Conservation (phyloP, 495 filamentous ascomycete genomes). For the Collariella sp. region DNA sequence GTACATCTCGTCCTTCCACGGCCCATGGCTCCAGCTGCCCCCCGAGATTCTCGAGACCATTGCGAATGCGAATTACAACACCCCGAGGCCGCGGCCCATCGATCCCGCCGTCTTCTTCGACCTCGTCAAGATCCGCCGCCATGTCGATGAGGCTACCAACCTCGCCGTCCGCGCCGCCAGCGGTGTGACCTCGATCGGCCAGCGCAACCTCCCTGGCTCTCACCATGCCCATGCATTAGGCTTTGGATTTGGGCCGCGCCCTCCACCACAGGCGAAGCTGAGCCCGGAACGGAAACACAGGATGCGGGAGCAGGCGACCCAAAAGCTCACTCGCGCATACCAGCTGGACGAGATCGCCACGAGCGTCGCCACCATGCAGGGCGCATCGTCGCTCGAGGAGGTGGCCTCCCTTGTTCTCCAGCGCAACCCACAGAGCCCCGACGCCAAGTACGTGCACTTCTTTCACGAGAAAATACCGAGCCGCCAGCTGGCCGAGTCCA, state of each 20-base stretch:
- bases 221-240: conserved; percentile 51
- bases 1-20: conserved; percentile 76
- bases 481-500: conserved; percentile 64
- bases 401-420: conserved; percentile 66
- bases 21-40: conserved; percentile 80
- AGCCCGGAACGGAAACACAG: conserved; percentile 64
- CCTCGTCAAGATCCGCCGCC: conserved; percentile 65
- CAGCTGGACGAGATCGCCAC: conserved; percentile 71
- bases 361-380: conserved; percentile 76
- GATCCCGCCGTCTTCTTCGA: conserved; percentile 78
- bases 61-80: conserved; percentile 68
- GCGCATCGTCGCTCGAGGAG: conserved; percentile 66
- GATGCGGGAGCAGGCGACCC: conserved; percentile 67
- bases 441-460: conserved; percentile 78
- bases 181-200: conserved; percentile 54
- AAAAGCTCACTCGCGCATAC: conserved; percentile 67
- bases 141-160: conserved; percentile 68
- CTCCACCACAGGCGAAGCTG: conserved; percentile 53
- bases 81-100: conserved; percentile 64
- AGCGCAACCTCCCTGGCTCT: conserved; percentile 48
- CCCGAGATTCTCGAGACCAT: conserved; percentile 69
- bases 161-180: conserved; percentile 67
- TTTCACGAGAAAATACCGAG: conserved; percentile 83
- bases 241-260: conserved; percentile 48
- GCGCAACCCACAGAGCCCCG: conserved; percentile 50